phyloP scores from a whole-genome alignment of 768 basidiomycete species.

The Cystofilobasidium ferigula region DNA sequence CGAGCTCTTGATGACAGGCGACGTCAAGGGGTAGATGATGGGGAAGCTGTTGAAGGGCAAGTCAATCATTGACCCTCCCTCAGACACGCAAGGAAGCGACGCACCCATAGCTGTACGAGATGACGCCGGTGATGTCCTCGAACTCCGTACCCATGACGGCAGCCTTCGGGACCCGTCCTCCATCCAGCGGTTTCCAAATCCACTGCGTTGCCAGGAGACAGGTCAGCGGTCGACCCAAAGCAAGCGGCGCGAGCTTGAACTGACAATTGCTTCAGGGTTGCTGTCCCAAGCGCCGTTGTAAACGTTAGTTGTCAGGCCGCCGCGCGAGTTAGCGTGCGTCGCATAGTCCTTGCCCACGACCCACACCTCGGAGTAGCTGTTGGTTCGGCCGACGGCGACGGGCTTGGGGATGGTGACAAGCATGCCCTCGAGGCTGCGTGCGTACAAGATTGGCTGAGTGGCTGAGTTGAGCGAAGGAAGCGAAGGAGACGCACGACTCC shows the following conservation, averaged over 20 bases:
- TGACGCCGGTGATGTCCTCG: slow-evolving; percentile 49
- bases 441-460: no score
- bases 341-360: slow-evolving; percentile 50
- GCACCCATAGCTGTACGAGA: slow-evolving; percentile 46
- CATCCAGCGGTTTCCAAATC: slow-evolving; percentile 48
- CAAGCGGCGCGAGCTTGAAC: neutral
- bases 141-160: slow-evolving; percentile 45
- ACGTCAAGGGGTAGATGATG: slow-evolving; percentile 51
- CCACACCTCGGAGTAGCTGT: slow-evolving; percentile 51
- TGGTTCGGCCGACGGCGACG: slow-evolving; percentile 45
- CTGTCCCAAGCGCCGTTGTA: slow-evolving; percentile 47
- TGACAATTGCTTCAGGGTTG: slow-evolving; percentile 50
- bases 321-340: slow-evolving; percentile 49
- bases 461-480: no score
- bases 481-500: slow-evolving; percentile 41
- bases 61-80: neutral
- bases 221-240: neutral
- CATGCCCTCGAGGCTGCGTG: slow-evolving; percentile 45
- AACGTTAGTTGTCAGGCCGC: slow-evolving; percentile 50
- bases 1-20: slow-evolving; percentile 43
- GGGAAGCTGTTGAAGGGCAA: slow-evolving; percentile 42
- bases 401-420: slow-evolving; percentile 49
- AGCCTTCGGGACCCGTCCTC: slow-evolving; percentile 44
- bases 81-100: slow-evolving; percentile 10
- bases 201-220: neutral